Base-by-base conservation (phyloP, 768 basidiomycete species). In the Termitomyces sp. region DNA sequence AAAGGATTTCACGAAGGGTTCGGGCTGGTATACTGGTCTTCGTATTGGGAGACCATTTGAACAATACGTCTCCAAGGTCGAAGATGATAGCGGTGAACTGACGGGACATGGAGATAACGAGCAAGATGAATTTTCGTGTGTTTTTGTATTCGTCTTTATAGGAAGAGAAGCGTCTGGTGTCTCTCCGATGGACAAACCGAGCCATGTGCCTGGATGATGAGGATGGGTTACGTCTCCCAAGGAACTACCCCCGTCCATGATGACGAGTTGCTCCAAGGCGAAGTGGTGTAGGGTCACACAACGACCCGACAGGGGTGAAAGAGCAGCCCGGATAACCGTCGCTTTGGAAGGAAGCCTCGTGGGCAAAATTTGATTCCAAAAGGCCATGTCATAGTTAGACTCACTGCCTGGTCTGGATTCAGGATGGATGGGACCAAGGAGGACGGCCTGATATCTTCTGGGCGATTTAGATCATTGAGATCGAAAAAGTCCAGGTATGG, bases 41-140 rank as follows among this genome's bases (percentile, higher is more conserved):
- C 1, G 79, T 79, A 17, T 73, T 59, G 1, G 78, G 60, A 10
- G 80, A 82, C 82, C 82, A 85, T 41, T 71, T 73, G 66, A 83
- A 82, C 46, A 83, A 71, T 7, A 83, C 82, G 62, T 82, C 82
- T 19, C 82, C 81, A 32, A 84, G 69, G 65, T 83, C 82, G 65
- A 82, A 76, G 62, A 83, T 75, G 60, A 82, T 67, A 10, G 76
- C 70, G 35, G 71, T 69, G 59, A 66, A 71, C 43, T 54, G 44
- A 29, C 45, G 23, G 31, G 58, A 23, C 62, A 62, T 64, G 1
- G 49, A 23, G 52, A 45, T 40, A 31, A 32, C 27, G 17, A 54
- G 25, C 29, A 49, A 41, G 31, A 50, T 32, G 27, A 47, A 40
- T 44, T 19, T 27, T 19, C 19, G 21, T 34, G 14, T 37, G 35